These are phyloP conservation scores for Myriosclerotinia curreyana DNA, from an alignment of 2,329 filamentous ascomycete genomes.

Conservation along the genomic window DNA sequence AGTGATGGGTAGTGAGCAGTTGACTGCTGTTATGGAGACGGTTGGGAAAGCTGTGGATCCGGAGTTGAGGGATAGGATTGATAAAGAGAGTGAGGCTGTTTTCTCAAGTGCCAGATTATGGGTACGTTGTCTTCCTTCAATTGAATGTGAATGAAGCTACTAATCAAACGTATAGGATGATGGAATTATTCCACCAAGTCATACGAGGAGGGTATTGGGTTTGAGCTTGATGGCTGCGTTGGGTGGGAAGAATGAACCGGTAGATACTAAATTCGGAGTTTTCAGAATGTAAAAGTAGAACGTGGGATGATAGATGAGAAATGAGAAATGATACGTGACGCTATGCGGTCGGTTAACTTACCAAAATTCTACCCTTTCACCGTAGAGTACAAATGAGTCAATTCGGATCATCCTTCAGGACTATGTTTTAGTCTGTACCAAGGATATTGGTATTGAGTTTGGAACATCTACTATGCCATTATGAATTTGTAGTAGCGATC, in stretches of 20 bases:
- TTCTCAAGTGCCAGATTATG: conserved; percentile 88
- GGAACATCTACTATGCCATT: too few species aligned
- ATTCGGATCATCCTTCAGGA: too few species aligned
- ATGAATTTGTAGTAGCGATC: too few species aligned
- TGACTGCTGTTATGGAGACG: conserved; percentile 89
- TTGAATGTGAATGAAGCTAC: conserved; percentile 13
- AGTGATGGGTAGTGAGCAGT: conserved; percentile 93
- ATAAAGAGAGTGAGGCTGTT: conserved; percentile 81
- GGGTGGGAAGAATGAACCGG: conserved; percentile 61
- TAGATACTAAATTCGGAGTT: conserved; percentile 70
- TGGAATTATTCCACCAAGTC: conserved; percentile 73
- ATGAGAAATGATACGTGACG: not conserved
- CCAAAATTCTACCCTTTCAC: too few species aligned
- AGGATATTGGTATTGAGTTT: too few species aligned
- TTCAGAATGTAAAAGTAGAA: conserved; percentile 67
- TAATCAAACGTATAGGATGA: conserved; percentile 55
- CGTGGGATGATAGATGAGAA: not conserved
- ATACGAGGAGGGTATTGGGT: conserved; percentile 70
- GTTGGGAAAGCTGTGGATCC: conserved; percentile 83
- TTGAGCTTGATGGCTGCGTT: conserved; percentile 70
- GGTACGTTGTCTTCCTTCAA: conserved; percentile 46
- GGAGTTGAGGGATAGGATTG: conserved; percentile 77
- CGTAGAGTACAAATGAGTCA: too few species aligned
- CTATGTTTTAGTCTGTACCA: too few species aligned
- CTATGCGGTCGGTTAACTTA: not conserved